Evolutionary conservation across 2,329 filamentous ascomycete genomes (phyloP), one percentile per base, ranked within the genome.

Genomic region (Akanthomyces muscarius): DNA sequence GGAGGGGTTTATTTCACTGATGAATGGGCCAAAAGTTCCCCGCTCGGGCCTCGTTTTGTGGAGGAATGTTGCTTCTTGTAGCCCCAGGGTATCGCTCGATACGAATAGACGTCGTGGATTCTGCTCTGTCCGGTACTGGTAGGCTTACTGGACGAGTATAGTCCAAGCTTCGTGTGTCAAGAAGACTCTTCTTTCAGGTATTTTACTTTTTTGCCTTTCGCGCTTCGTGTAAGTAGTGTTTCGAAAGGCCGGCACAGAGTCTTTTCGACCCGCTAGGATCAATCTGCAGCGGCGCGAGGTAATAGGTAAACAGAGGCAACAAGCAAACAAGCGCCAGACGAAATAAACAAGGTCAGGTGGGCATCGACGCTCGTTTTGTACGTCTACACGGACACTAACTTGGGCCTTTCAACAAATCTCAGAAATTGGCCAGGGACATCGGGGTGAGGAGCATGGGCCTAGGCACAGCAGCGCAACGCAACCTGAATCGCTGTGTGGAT

Each of bases 31-130:
- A 50, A 25, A 62, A 57, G 52, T 62, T 56, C 61, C 61, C 61
- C 61, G 61, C 61, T 62, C 53, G 53, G 61, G 61, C 61, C 61
- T 62, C 61, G 61, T 62, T 47, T 57, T 56, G 52, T 54, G 61
- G 52, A 55, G 52, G 58, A 48, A 61, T 51, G 48, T 48, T 53
- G 23, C 50, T 54, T 45, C 41, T 38, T 41, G 33, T 42, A 23
- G 59, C 25, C 41, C n/a, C 59, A 54, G 16, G 42, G 51, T 61
- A 60, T 60, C 36, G 23, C 47, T 18, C 41, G 59, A 48, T 50
- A 28, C 48, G 50, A 33, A 54, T 41, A 61, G n/a, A 61, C 44
- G 48, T 54, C 13, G 28, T 48, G 18, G 50, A 48, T 5, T 36
- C 23, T 33, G 23, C 51, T 23, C 30, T 30, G 51, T 11, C 13